Evolutionary conservation across 768 basidiomycete genomes (phyloP).

Genomic region (Phaffia australis): DNA sequence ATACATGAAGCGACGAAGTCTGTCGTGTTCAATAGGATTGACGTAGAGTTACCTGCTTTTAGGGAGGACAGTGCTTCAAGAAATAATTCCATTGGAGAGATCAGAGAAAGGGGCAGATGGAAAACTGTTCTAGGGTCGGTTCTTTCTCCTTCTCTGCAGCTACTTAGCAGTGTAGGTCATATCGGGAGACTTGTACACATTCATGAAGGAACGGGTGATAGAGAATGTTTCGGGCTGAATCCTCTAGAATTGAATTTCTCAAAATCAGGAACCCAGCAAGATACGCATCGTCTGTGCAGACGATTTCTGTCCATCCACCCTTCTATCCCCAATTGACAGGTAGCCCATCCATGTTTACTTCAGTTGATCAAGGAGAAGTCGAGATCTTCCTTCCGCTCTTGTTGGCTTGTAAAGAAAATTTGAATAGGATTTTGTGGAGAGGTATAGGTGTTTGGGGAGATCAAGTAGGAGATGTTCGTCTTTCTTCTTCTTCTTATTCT

Average conservation of each 20-base stretch:
- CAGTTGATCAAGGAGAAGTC: constrained; percentile 11
- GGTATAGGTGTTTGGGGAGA: constrained; percentile 24
- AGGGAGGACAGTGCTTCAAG: no score
- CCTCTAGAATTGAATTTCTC: background rate
- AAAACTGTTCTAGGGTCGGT: constrained; percentile 7
- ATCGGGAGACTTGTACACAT: background rate
- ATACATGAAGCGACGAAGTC: no score
- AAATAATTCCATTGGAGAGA: background rate
- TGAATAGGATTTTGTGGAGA: constrained; percentile 15
- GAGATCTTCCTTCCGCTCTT: constrained; percentile 19
- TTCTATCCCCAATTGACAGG: background rate
- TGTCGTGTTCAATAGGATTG: no score
- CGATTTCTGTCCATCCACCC: constrained; percentile 11
- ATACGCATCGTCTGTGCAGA: constrained; percentile 8
- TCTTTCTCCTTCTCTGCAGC: background rate
- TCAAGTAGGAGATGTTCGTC: constrained; percentile 17
- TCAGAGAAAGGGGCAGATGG: constrained; percentile 3
- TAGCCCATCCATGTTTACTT: background rate
- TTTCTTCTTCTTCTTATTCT: background rate
- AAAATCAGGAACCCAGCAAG: constrained; percentile 7
- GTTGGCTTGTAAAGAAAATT: background rate
- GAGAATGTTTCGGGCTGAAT: background rate
- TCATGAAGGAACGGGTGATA: background rate
- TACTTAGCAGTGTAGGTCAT: no score
- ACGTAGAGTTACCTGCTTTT: no score